A percentile compares a stretch with the other conserved stretches of the same genome.
Conservation (phyloP, 2,329 filamentous ascomycete genomes). For the Aspergillus neotritici region DNA sequence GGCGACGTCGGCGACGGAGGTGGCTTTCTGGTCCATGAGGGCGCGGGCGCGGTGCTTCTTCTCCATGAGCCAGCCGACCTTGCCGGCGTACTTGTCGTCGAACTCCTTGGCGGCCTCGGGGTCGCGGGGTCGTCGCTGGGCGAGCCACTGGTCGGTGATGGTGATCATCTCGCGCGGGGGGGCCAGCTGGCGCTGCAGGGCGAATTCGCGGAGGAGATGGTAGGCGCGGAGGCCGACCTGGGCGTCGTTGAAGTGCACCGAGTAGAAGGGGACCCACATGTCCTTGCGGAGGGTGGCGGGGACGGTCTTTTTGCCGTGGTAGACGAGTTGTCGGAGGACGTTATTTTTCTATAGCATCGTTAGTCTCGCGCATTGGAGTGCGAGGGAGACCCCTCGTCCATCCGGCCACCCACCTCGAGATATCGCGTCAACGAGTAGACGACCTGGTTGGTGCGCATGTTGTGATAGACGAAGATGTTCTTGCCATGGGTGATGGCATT, state of each 20-base stretch:
- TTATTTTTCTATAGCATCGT: conserved; percentile 41
- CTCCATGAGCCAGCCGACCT: conserved; percentile 40
- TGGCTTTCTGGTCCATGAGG: conserved; percentile 62
- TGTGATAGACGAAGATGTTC: conserved; percentile 58
- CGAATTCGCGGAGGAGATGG: conserved; percentile 55
- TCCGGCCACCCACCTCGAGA: conserved; percentile 45
- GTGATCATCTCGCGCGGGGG: conserved; percentile 43
- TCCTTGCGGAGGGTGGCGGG: conserved; percentile 56
- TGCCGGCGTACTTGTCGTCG: conserved; percentile 36
- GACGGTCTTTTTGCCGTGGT: conserved; percentile 59
- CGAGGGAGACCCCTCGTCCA: neutral
- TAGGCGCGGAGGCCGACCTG: conserved; percentile 51
- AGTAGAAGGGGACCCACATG: conserved; percentile 57
- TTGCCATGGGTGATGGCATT: conserved; percentile 48
- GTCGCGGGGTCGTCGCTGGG: conserved; percentile 34
- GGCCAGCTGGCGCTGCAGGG: conserved; percentile 52
- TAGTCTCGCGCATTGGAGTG: neutral
- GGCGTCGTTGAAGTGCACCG: conserved; percentile 50
- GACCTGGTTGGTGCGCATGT: conserved; percentile 59
- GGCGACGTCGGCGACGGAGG: conserved; percentile 55
- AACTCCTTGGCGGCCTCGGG: conserved; percentile 37
- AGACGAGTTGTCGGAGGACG: conserved; percentile 54
- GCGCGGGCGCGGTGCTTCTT: conserved; percentile 47
- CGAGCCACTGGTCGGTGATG: conserved; percentile 40
- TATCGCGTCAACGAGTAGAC: conserved; percentile 56